These are phyloP conservation scores for Tetramitus jugosus DNA, from an alignment of 208 protist genomes.

Conservation along the genomic window DNA sequence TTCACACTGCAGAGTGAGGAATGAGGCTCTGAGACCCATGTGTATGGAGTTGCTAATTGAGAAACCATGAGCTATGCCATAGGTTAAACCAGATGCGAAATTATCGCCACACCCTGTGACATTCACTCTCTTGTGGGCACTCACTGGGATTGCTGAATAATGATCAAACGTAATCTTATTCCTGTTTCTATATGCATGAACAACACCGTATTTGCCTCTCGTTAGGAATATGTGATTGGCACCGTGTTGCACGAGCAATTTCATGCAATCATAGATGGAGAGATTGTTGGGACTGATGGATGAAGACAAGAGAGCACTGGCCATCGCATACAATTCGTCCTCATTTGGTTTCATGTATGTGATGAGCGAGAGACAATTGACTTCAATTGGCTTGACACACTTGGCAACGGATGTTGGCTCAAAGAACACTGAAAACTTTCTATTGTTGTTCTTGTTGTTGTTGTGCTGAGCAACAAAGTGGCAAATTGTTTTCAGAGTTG, in stretches of 20 bases:
- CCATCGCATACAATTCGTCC: not conserved
- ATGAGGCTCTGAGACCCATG: not conserved
- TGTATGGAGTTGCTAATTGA: not conserved
- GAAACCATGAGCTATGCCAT: too few species aligned
- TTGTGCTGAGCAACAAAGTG: not conserved
- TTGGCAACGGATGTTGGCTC: not conserved
- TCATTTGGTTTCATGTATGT: slow-evolving; percentile 12
- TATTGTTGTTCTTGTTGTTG: too few species aligned
- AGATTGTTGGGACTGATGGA: not conserved
- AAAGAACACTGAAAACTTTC: not conserved
- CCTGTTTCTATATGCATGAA: not conserved
- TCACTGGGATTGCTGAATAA: not conserved
- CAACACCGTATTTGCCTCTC: not conserved
- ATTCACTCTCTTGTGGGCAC: not conserved
- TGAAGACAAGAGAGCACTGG: too few species aligned
- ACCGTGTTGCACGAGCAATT: not conserved
- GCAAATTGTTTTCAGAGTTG: not conserved
- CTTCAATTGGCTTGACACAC: not conserved
- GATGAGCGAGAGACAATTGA: not conserved
- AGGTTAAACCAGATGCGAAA: not conserved
- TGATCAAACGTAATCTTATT: not conserved
- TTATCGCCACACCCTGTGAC: slow-evolving; percentile 2
- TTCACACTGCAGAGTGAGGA: not conserved
- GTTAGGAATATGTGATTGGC: not conserved
- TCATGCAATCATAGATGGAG: not conserved